Evolutionary conservation across 176 grass and related monocot species (phyloP).

Genomic region (Phragmites australis): DNA sequence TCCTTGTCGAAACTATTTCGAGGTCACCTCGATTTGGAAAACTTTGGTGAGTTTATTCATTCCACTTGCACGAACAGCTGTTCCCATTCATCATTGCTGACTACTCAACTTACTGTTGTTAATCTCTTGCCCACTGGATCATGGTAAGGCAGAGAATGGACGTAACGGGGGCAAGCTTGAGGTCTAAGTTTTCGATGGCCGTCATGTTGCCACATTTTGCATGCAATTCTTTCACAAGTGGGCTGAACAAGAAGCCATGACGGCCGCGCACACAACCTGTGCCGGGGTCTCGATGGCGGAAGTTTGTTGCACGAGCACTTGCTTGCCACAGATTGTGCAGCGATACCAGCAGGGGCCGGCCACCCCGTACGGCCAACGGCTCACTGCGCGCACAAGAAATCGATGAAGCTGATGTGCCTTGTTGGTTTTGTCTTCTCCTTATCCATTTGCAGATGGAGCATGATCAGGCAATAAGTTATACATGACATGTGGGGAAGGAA

Average conservation of each 20-base stretch:
- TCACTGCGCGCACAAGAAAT: background rate
- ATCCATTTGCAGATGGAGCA: background rate
- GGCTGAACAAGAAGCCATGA: background rate
- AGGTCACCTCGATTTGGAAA: background rate
- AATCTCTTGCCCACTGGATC: background rate
- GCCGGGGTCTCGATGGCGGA: background rate
- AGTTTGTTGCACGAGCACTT: constrained; percentile 10
- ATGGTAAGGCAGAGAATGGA: background rate
- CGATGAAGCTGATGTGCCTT: background rate
- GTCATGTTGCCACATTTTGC: background rate
- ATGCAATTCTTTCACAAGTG: background rate
- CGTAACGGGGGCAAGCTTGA: background rate
- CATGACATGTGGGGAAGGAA: too few relatives aligned
- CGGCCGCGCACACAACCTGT: background rate
- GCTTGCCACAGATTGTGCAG: constrained; percentile 45
- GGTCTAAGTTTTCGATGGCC: background rate
- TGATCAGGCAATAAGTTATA: too few relatives aligned
- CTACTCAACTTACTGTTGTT: background rate
- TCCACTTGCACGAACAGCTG: background rate
- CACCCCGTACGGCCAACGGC: background rate
- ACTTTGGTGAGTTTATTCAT: background rate
- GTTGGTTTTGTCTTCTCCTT: background rate
- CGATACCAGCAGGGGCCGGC: background rate
- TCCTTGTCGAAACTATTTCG: background rate
- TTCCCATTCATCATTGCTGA: too few relatives aligned